phyloP scores from a whole-genome alignment of 2,329 filamentous ascomycete genomes.

The Exophiala sideris region DNA sequence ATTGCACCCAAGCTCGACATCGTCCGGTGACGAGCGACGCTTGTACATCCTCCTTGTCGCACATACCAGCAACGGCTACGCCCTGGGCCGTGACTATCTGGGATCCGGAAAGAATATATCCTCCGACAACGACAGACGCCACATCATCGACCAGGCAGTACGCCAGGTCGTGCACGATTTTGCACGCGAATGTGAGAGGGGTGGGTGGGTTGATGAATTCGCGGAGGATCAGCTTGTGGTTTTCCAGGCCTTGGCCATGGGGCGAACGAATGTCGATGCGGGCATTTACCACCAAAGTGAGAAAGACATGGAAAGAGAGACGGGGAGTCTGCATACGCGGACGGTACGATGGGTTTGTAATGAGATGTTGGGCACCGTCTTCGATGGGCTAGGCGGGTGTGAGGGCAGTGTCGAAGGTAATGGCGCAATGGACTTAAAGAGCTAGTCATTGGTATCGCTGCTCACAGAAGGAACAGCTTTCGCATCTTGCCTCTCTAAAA shows the following conservation, averaged over 20 bases:
- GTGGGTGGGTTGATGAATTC: conserved; percentile 52
- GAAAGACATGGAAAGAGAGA: conserved; percentile 12
- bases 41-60: conserved; percentile 57
- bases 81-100: conserved; percentile 52
- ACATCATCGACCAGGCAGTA: conserved; percentile 31
- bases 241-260: conserved; percentile 55
- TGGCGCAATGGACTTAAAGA: not conserved
- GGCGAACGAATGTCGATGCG: conserved; percentile 35
- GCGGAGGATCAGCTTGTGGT: conserved; percentile 59
- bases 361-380: conserved; percentile 34
- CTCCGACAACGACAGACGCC: conserved; percentile 15
- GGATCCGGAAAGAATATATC: conserved; percentile 38
- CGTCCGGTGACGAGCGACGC: conserved; percentile 43
- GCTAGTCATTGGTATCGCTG: not conserved
- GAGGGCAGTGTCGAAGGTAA: not conserved
- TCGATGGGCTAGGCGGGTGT: conserved; percentile 13
- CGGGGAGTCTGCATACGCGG: conserved; percentile 38
- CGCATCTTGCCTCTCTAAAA: not conserved
- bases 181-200: conserved; percentile 44
- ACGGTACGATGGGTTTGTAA: conserved; percentile 46
- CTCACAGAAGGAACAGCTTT: not conserved
- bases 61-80: conserved; percentile 46
- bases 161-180: conserved; percentile 47
- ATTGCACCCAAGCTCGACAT: conserved; percentile 21
- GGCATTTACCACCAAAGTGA: conserved; percentile 12